These are phyloP conservation scores for Amphibolis antarctica DNA, from an alignment of 106 monocot genomes.

Conservation along the genomic window DNA sequence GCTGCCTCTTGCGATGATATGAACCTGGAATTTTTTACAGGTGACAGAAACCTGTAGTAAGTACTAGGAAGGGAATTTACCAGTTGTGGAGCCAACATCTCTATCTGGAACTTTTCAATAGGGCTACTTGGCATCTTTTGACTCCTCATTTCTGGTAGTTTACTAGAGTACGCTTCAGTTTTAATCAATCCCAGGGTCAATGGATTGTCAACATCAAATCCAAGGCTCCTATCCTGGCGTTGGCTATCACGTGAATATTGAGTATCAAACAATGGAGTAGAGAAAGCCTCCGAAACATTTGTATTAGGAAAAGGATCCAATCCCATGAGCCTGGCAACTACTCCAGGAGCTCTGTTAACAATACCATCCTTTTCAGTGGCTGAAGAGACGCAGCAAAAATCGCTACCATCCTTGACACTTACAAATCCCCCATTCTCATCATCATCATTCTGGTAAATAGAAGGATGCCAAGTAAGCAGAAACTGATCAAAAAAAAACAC, in stretches of 20 bases:
- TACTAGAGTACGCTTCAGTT: constrained; percentile 31
- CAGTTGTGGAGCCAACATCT: constrained; percentile 42
- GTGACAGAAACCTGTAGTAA: constrained; percentile 60
- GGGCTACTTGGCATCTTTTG: constrained; percentile 84
- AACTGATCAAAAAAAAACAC: background rate
- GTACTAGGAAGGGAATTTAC: constrained; percentile 40
- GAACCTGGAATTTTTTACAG: constrained; percentile 45
- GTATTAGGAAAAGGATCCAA: constrained; percentile 67
- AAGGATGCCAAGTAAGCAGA: background rate
- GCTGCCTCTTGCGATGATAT: constrained; percentile 54
- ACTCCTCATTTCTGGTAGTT: constrained; percentile 23
- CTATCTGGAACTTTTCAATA: constrained; percentile 71
- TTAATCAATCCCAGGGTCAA: constrained; percentile 14
- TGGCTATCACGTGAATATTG: constrained; percentile 23
- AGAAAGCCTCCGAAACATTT: constrained; percentile 40
- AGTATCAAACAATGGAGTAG: constrained; percentile 42
- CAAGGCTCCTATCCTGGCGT: constrained; percentile 35
- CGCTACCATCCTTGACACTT: constrained; percentile 51
- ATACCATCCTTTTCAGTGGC: constrained; percentile 64
- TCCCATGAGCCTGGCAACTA: constrained; percentile 95
- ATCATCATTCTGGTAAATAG: constrained; percentile 34
- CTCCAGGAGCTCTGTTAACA: constrained; percentile 57
- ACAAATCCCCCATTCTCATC: constrained; percentile 34
- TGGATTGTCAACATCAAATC: constrained; percentile 20
- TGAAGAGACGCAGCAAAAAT: constrained; percentile 73